These are phyloP conservation scores for Yarrowia sp. DNA, from an alignment of 805 yeast species.

Conservation along the genomic window DNA sequence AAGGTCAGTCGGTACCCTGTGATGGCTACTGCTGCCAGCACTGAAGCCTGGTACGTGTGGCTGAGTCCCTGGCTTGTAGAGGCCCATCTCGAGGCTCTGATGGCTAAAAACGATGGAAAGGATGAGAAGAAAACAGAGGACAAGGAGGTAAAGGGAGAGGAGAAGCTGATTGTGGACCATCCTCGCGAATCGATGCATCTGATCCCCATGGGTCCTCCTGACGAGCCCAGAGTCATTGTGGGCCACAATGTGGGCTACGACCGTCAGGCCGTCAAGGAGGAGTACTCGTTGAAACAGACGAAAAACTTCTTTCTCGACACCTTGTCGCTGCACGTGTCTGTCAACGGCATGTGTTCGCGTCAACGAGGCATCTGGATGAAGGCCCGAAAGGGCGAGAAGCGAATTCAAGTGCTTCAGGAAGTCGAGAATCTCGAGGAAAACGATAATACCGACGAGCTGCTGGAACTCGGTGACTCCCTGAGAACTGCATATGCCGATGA, in stretches of 20 bases:
- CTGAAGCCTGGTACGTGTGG: slow-evolving; percentile 92
- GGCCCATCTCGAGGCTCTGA: too few relatives aligned
- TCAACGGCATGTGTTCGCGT: slow-evolving; percentile 89
- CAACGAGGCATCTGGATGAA: slow-evolving; percentile 81
- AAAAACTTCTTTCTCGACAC: slow-evolving; percentile 87
- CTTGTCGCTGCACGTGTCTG: slow-evolving; percentile 90
- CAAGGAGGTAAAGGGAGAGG: not conserved
- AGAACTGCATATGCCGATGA: slow-evolving; percentile 43
- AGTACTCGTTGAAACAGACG: slow-evolving; percentile 70
- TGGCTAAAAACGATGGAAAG: too few relatives aligned
- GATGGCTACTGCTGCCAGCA: slow-evolving; percentile 79
- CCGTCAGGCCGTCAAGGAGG: slow-evolving; percentile 84
- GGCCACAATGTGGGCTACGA: slow-evolving; percentile 95
- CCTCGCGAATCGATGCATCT: slow-evolving; percentile 56
- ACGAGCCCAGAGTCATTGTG: slow-evolving; percentile 64
- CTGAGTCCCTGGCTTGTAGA: slow-evolving; percentile 69
- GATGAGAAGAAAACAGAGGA: not conserved
- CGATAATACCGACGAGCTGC: slow-evolving; percentile 40
- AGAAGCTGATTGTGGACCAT: slow-evolving; percentile 47
- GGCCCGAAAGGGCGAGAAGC: slow-evolving; percentile 45
- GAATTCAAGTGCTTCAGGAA: slow-evolving; percentile 39
- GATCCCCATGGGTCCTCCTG: slow-evolving; percentile 71
- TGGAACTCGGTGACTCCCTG: slow-evolving; percentile 45
- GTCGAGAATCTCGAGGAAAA: slow-evolving; percentile 31
- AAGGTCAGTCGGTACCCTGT: slow-evolving; percentile 76